Evolutionary conservation across 306 rosid genomes (phyloP).

Genomic region (Cajanus cajan): DNA sequence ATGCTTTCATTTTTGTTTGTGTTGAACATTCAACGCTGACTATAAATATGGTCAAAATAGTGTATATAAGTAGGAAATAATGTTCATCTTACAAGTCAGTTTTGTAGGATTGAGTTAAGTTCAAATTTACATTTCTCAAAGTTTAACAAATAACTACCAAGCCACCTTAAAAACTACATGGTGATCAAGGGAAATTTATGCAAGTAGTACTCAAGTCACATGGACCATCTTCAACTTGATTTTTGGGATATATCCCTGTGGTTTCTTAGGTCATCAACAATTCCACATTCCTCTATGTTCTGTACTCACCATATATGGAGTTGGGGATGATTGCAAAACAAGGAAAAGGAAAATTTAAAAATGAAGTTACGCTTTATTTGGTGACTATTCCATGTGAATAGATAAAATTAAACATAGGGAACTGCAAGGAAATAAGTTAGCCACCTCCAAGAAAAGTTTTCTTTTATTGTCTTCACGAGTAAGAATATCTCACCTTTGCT

Average conservation of each 20-base stretch:
- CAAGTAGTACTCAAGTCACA: neutral
- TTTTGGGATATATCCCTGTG: neutral
- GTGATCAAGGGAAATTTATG: neutral
- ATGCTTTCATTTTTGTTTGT: neutral
- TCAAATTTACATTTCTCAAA: too few relatives aligned
- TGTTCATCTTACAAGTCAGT: too few relatives aligned
- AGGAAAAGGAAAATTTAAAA: neutral
- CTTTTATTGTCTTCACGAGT: neutral
- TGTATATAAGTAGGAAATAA: too few relatives aligned
- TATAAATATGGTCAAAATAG: too few relatives aligned
- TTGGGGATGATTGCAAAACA: neutral
- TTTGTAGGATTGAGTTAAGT: too few relatives aligned
- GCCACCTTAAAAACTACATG: neutral
- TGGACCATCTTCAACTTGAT: neutral
- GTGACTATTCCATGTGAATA: neutral
- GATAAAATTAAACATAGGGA: neutral
- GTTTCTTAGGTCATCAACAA: neutral
- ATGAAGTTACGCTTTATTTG: neutral
- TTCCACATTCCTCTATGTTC: neutral
- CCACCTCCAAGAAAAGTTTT: neutral
- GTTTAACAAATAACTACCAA: neutral
- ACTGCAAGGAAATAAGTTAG: neutral
- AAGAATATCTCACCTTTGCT: constrained; percentile 65
- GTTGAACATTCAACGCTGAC: too few relatives aligned
- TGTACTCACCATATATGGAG: neutral